Percentiles rank a stretch among this genome's conserved stretches.
phyloP scores from a whole-genome alignment of 2,329 filamentous ascomycete genomes.

The Colletotrichum filicis region DNA sequence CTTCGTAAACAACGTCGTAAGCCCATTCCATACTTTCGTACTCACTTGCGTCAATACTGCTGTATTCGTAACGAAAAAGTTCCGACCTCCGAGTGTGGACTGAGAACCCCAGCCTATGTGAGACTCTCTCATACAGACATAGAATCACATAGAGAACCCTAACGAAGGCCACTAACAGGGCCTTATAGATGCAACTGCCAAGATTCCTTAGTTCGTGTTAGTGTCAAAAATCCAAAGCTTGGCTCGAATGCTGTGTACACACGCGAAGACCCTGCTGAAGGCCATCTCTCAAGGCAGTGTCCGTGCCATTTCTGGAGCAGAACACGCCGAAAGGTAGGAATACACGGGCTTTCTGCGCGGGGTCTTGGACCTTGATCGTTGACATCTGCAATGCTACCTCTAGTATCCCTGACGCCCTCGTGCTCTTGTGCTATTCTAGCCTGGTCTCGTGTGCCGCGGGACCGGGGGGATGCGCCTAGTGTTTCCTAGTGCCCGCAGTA shows the following conservation, averaged over 20 bases:
- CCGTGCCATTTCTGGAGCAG: neutral
- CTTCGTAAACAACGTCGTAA: neutral
- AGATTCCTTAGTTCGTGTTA: neutral
- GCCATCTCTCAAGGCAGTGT: neutral
- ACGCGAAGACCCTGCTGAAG: neutral
- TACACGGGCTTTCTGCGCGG: slow-evolving; percentile 1
- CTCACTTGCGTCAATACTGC: neutral
- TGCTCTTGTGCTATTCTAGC: neutral
- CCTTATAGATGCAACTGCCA: neutral
- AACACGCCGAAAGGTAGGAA: neutral
- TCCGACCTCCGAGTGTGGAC: neutral
- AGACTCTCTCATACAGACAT: neutral
- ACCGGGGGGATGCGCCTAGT: slow-evolving; percentile 3
- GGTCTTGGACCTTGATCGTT: neutral
- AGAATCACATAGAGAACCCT: neutral
- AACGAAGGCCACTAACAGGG: neutral
- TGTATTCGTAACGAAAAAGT: neutral
- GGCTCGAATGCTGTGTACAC: neutral
- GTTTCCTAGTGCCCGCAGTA: slow-evolving; percentile 7
- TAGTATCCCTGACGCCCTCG: slow-evolving; percentile 3
- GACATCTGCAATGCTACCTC: neutral
- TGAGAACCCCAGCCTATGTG: neutral
- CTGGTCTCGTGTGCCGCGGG: neutral
- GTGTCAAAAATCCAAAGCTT: neutral
- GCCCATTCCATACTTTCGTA: neutral